Conservation (phyloP, 306 rosid species). For the Rubus idaeus region DNA sequence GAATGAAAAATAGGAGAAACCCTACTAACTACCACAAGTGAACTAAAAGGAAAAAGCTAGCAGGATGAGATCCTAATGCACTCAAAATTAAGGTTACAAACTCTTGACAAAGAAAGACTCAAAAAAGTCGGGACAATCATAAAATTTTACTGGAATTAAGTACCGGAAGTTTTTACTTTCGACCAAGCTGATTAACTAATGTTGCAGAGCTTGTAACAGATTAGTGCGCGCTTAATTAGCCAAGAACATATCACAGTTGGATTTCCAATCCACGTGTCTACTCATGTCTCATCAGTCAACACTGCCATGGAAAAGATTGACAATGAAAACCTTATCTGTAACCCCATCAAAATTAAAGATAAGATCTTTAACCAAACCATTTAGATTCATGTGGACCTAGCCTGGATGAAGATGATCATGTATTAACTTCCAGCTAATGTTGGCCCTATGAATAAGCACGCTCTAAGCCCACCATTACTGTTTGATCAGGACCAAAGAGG, state of each 20-base stretch:
- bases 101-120: too few relatives aligned
- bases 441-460: conserved; percentile 27
- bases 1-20: too few relatives aligned
- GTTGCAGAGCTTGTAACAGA: neutral
- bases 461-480: conserved; percentile 11
- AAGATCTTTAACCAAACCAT: conserved; percentile 41
- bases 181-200: too few relatives aligned
- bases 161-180: too few relatives aligned
- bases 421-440: conserved; percentile 32
- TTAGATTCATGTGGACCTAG: conserved; percentile 38
- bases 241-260: conserved; percentile 14
- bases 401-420: conserved; percentile 10
- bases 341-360: conserved; percentile 39
- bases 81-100: too few relatives aligned
- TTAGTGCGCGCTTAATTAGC: neutral
- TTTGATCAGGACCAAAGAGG: neutral
- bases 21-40: too few relatives aligned
- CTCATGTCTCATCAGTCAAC: conserved; percentile 35
- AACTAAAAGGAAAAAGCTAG: too few relatives aligned
- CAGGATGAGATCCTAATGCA: too few relatives aligned
- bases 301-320: conserved; percentile 41
- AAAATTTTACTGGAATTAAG: too few relatives aligned
- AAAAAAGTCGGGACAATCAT: too few relatives aligned
- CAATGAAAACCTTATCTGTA: conserved; percentile 50
- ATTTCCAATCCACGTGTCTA: conserved; percentile 38